Base-by-base conservation (phyloP, 768 basidiomycete genomes). In the Tephrocybe sp. region DNA sequence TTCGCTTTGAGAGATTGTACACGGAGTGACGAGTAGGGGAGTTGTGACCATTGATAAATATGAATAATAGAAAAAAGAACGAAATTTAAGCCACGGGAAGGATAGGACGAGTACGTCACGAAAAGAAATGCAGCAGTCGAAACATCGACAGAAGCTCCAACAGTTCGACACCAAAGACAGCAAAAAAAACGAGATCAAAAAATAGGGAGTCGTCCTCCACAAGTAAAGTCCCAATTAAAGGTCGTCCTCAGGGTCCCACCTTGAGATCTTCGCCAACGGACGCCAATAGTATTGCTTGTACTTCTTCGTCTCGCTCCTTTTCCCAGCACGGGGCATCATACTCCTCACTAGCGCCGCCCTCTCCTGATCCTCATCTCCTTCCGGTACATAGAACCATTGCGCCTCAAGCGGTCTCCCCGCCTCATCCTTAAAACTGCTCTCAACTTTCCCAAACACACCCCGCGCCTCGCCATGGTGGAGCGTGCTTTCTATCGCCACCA, bases 211-310 rank as follows among this genome's bases (percentile, higher is more conserved):
- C n/a, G n/a, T n/a, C n/a, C n/a, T n/a, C n/a, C n/a, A n/a, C n/a
- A n/a, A n/a, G n/a, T n/a, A n/a, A n/a, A n/a, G n/a, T n/a, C n/a
- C n/a, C n/a, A n/a, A n/a, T 60, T 63, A 80, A 50, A 78, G 62
- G 43, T 77, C 84, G 54, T 89, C 87, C 62, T 90, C 87, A 1
- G 79, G 73, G 65, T 90, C 86, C 87, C 87, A 90, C 59, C 81
- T 72, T 38, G 81, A 79, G 20, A 86, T 83, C 69, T 86, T 90
- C 25, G 71, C 84, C 53, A 91, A 67, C 8, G 89, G 89, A 24
- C 77, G 75, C 70, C 84, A 91, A 68, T 91, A 92, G 69, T 92
- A 92, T 65, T 89, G 86, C 66, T 91, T 91, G 55, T 85, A 87
- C 69, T 89, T 86, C 77, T 86, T 90, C 65, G 88, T 91, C 68